Conservation (phyloP, 2,329 filamentous ascomycete genomes). For the Seiridium cupressi region DNA sequence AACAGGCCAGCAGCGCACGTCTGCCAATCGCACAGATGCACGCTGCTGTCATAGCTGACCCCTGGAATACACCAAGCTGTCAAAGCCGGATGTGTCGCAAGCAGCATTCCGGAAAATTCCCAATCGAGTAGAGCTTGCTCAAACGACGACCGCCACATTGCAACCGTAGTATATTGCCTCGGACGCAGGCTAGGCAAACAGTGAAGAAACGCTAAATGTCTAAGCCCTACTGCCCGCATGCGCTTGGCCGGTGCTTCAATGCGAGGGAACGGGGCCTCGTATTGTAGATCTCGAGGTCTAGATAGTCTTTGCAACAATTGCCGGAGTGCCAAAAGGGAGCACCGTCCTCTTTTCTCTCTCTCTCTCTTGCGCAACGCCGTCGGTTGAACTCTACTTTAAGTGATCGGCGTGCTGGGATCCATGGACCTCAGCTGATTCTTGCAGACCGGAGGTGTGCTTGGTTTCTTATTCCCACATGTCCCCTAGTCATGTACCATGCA, state of each 20-base stretch:
- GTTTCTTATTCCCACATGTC: background rate
- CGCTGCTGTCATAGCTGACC: background rate
- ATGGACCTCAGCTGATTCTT: background rate
- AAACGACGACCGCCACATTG: background rate
- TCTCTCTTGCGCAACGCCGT: background rate
- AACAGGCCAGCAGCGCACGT: background rate
- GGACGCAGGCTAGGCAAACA: background rate
- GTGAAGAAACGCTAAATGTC: background rate
- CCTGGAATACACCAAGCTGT: background rate
- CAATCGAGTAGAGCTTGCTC: slow-evolving; percentile 3
- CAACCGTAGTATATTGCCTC: background rate
- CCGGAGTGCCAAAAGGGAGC: slow-evolving; percentile 1
- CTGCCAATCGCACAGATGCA: background rate
- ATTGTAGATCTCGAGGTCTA: too few species aligned
- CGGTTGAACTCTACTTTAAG: slow-evolving; percentile 2
- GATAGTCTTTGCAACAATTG: background rate
- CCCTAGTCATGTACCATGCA: background rate
- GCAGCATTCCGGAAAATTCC: background rate
- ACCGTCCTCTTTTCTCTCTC: background rate
- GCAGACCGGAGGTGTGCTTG: background rate
- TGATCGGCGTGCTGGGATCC: background rate
- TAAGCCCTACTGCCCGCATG: background rate
- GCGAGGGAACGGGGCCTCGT: too few species aligned
- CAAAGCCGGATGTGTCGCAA: slow-evolving; percentile 3
- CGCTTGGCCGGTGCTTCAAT: too few species aligned